Evolutionary conservation across 495 filamentous ascomycete genomes (phyloP).

Genomic region (Penicillium samsonianum): DNA sequence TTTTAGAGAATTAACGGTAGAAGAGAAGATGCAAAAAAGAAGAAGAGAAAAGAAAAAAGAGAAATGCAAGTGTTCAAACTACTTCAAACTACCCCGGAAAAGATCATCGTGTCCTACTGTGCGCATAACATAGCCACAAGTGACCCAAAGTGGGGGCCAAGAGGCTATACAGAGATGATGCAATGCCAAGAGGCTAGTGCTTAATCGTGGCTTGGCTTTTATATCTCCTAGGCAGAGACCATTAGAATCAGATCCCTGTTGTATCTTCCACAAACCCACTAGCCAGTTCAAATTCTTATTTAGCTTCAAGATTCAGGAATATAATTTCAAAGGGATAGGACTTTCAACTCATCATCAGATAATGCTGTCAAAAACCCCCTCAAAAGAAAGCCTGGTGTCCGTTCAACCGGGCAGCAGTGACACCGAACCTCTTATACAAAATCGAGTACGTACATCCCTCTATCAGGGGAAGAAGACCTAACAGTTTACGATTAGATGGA

Average conservation of each 20-base stretch:
- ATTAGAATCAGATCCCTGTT: neutral
- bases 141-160: neutral
- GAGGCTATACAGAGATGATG: neutral
- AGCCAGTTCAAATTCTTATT: neutral
- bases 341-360: neutral
- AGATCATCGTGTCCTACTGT: neutral
- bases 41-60: neutral
- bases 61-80: neutral
- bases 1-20: neutral
- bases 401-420: neutral
- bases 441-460: neutral
- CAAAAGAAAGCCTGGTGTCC: no score
- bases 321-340: neutral
- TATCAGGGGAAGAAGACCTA: neutral
- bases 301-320: neutral
- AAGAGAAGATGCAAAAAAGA: neutral
- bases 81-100: neutral
- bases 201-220: neutral
- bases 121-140: constrained; percentile 6
- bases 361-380: neutral
- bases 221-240: neutral
- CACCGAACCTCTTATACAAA: neutral
- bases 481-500: neutral
- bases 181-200: neutral
- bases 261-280: neutral